These are phyloP conservation scores for Tulasnella sp. DNA, from an alignment of 768 basidiomycete species.

Conservation along the genomic window DNA sequence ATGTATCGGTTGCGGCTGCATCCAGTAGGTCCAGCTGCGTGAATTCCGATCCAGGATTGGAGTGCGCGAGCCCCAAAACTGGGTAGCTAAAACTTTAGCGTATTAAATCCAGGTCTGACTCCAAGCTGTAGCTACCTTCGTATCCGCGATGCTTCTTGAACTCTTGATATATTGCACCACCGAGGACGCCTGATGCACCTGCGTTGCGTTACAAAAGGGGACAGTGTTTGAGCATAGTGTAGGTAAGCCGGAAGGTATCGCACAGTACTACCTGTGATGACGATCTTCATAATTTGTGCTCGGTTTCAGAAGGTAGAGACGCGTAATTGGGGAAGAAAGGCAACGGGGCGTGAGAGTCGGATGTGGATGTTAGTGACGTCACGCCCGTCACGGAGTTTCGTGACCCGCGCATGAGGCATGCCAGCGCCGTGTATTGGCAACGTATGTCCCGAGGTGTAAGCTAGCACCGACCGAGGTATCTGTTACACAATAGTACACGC, in stretches of 20 bases:
- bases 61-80: conserved; percentile 65
- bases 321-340: neutral
- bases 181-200: conserved; percentile 92
- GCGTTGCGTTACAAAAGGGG: conserved; percentile 17
- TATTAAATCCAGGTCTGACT: neutral
- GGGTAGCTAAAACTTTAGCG: conserved; percentile 13
- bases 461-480: neutral
- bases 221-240: neutral
- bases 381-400: neutral
- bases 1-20: conserved; percentile 42
- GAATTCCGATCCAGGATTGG: conserved; percentile 49
- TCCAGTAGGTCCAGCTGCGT: conserved; percentile 63
- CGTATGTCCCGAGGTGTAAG: neutral
- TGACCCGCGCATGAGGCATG: neutral
- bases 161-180: conserved; percentile 63
- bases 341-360: neutral
- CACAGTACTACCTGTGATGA: conserved; percentile 18
- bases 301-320: neutral
- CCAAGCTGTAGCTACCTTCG: conserved; percentile 26
- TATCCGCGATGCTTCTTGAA: conserved; percentile 39
- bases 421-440: neutral
- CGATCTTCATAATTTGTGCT: conserved; percentile 21
- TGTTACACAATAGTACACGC: too few relatives aligned
- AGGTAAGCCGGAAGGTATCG: neutral
- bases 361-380: neutral